Conservation (phyloP, 179 eudicot species). For the Camellia oleifera region DNA sequence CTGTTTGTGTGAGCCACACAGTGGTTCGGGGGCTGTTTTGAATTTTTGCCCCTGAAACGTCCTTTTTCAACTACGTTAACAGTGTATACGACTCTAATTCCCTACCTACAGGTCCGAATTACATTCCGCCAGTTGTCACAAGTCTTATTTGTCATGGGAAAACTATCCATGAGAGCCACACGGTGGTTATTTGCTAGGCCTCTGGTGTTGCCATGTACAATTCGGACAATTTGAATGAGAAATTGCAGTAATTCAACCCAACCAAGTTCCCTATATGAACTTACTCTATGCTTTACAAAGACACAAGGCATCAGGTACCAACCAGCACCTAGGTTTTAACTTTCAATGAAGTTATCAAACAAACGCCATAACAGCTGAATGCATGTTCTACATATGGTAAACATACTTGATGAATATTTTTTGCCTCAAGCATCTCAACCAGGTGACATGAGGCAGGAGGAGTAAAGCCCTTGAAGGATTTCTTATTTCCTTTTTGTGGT, state of each 20-base stretch:
- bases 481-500: background rate
- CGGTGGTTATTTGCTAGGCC: background rate
- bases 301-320: background rate
- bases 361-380: background rate
- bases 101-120: too few relatives aligned
- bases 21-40: too few relatives aligned
- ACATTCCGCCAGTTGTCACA: too few relatives aligned
- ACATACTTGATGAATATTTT: background rate
- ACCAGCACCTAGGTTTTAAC: background rate
- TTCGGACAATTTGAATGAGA: background rate
- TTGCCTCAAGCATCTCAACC: background rate
- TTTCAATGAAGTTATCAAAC: background rate
- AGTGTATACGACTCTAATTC: too few relatives aligned
- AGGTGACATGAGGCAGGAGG: background rate
- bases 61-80: too few relatives aligned
- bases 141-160: too few relatives aligned
- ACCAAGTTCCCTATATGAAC: background rate
- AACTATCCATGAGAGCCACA: too few relatives aligned
- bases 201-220: background rate
- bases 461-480: background rate
- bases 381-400: background rate
- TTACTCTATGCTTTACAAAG: background rate
- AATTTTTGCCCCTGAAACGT: too few relatives aligned
- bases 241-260: background rate
- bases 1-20: too few relatives aligned